A percentile compares a stretch with the other conserved stretches of the same genome.
These are phyloP conservation scores for Scytalidium sp. DNA, from an alignment of 2,329 filamentous ascomycete genomes.

Conservation along the genomic window DNA sequence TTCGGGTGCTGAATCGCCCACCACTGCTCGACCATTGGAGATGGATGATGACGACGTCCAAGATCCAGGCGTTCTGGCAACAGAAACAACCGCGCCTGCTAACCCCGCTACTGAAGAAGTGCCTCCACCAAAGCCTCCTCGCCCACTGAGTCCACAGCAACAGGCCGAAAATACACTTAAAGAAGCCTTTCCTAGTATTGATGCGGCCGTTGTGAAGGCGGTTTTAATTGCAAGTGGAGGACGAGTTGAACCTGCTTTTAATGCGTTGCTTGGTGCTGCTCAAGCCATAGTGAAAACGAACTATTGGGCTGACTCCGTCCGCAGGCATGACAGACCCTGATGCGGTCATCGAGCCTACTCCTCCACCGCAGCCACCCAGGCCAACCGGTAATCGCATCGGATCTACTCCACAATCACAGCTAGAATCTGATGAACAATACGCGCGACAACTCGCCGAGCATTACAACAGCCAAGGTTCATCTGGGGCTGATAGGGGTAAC, in stretches of 20 bases:
- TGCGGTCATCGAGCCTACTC: constrained; percentile 54
- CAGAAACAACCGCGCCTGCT: constrained; percentile 40
- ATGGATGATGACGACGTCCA: constrained; percentile 70
- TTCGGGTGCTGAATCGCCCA: constrained; percentile 58
- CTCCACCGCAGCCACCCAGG: constrained; percentile 79
- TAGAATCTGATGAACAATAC: constrained; percentile 89
- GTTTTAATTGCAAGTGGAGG: constrained; percentile 84
- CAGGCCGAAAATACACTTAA: constrained; percentile 85
- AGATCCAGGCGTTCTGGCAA: constrained; percentile 50
- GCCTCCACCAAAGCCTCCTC: constrained; percentile 76
- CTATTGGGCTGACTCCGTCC: not conserved
- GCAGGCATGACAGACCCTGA: constrained; percentile 78
- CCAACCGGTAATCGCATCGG: constrained; percentile 52
- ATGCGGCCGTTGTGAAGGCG: constrained; percentile 77
- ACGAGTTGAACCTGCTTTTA: constrained; percentile 89
- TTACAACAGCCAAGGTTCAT: constrained; percentile 60
- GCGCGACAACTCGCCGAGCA: constrained; percentile 91
- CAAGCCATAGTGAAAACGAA: constrained; percentile 1
- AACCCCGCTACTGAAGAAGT: constrained; percentile 44
- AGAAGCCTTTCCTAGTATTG: constrained; percentile 89
- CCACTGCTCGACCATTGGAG: constrained; percentile 61
- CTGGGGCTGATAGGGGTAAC: constrained; percentile 42
- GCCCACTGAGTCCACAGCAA: constrained; percentile 76
- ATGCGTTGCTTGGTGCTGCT: constrained; percentile 76
- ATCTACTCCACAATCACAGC: constrained; percentile 66